Percentiles rank a stretch among this genome's conserved stretches.
phyloP scores from a whole-genome alignment of 768 basidiomycete genomes.

The Chalciporus piperatus region DNA sequence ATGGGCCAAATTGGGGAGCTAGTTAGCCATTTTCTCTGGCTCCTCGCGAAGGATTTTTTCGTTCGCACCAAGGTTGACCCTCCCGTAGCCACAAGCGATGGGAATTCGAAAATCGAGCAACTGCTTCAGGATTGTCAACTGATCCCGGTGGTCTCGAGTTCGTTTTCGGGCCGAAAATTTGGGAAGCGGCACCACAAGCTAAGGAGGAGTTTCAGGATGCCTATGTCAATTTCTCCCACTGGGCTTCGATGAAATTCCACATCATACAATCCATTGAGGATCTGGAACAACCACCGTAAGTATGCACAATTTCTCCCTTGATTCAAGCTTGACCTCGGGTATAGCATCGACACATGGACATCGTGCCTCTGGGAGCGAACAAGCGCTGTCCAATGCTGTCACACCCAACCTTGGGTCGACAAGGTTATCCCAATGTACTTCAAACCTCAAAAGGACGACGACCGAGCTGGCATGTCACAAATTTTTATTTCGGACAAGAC shows the following conservation, averaged over 20 bases:
- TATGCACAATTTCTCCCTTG: too few species aligned
- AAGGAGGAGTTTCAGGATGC: slow-evolving; percentile 2
- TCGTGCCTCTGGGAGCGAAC: slow-evolving; percentile 1
- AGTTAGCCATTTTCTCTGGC: slow-evolving; percentile 4
- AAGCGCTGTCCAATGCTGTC: slow-evolving; percentile 5
- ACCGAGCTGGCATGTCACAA: neutral
- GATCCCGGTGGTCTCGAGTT: slow-evolving; percentile 2
- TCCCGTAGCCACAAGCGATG: too few species aligned
- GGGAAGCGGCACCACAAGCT: neutral
- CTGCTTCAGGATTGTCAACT: slow-evolving; percentile 1
- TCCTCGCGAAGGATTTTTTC: slow-evolving; percentile 6
- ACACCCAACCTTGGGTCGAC: slow-evolving; percentile 1
- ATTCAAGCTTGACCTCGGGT: too few species aligned
- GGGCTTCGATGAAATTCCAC: slow-evolving; percentile 2
- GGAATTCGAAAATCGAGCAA: neutral
- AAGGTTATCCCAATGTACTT: slow-evolving; percentile 8
- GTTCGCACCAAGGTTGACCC: neutral
- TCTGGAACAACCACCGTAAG: too few species aligned
- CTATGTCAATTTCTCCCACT: slow-evolving; percentile 11
- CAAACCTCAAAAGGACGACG: neutral
- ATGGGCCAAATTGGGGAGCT: slow-evolving; percentile 4
- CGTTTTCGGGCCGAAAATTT: slow-evolving; percentile 2
- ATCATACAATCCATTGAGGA: neutral
- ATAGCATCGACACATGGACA: neutral
- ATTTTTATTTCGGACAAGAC: slow-evolving; percentile 1